phyloP scores from a whole-genome alignment of 805 yeast species.

The Ogataea pini region DNA sequence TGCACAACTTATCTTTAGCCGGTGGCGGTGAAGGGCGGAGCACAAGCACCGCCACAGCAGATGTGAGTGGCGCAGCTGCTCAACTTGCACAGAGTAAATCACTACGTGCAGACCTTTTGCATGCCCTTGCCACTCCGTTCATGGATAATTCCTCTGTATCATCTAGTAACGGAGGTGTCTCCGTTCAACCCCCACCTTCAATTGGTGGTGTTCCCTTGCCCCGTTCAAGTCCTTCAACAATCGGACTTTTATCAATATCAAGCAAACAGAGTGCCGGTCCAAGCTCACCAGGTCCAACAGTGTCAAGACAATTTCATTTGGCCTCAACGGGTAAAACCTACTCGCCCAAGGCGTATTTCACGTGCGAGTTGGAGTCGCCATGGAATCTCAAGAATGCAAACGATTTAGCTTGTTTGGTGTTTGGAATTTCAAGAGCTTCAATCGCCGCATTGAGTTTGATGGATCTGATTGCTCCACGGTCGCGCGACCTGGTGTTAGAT shows the following conservation, averaged over 20 bases:
- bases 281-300: neutral
- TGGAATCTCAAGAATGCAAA: constrained; percentile 84
- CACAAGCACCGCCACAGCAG: neutral
- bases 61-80: neutral
- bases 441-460: constrained; percentile 63
- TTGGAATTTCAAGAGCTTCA: constrained; percentile 73
- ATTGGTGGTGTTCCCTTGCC: constrained; percentile 31
- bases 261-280: constrained; percentile 30
- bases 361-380: constrained; percentile 72
- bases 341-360: constrained; percentile 81
- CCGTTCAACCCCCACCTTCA: neutral
- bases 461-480: constrained; percentile 77
- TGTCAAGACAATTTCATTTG: constrained; percentile 49
- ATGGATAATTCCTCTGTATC: constrained; percentile 39
- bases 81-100: constrained; percentile 40
- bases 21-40: neutral
- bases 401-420: constrained; percentile 83
- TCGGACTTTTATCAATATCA: constrained; percentile 28
- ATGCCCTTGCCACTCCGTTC: constrained; percentile 71
- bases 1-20: constrained; percentile 55
- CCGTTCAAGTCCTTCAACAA: constrained; percentile 25
- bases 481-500: constrained; percentile 66
- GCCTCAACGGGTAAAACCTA: constrained; percentile 67
- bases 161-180: constrained; percentile 1
- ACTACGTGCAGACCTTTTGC: constrained; percentile 49